Base-by-base conservation (phyloP, 306 rosid genomes). In the Betula pendula region DNA sequence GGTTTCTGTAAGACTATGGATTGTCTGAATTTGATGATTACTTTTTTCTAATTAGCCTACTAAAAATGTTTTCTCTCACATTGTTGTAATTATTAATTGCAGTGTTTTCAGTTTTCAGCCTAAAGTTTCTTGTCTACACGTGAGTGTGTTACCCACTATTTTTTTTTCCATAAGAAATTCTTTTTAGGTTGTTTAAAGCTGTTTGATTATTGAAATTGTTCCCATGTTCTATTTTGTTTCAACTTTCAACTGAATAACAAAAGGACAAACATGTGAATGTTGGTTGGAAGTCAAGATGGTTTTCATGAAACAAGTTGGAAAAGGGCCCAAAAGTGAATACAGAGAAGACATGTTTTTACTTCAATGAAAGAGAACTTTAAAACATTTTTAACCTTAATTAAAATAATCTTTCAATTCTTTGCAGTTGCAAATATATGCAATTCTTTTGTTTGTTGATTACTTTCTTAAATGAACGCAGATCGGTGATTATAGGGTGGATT, bases 61-160 rank as follows among this genome's bases (percentile, higher is more conserved):
- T 50, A 62, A 47, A 12, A 83, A 52, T 31, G 38, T 4, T 73
- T 68, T 48, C 51, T 47, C 7, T 43, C 51, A 74, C 50, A 51
- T 29, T 75, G 79, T 33, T 76, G 2, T 78, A 4, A 16, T 53
- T 31, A 43, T 42, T 55, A 66, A 20, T 50, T 75, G 81, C 93
- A 94, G 97, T 89, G 13, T 85, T 84, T 79, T 88, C 93, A 35
- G 42, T 92, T 43, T 73, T 88, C 44, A 97, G 95, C 40, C 49
- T 88, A 81, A 85, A 75, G 75, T 70, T 51, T 72, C 84, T 82
- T 40, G 91, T 90, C 49, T 86, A 90, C 85, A 80, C 66, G 98
- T 94, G 85, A 88, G 97, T 85, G 68, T 72, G n/a, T n/a, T 52
- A 12, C 53, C 53, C 51, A 38, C 16, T 51, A 42, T 40, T 2